These are phyloP conservation scores for Psilocybe cyanescens DNA, from an alignment of 768 basidiomycete genomes.

Conservation along the genomic window DNA sequence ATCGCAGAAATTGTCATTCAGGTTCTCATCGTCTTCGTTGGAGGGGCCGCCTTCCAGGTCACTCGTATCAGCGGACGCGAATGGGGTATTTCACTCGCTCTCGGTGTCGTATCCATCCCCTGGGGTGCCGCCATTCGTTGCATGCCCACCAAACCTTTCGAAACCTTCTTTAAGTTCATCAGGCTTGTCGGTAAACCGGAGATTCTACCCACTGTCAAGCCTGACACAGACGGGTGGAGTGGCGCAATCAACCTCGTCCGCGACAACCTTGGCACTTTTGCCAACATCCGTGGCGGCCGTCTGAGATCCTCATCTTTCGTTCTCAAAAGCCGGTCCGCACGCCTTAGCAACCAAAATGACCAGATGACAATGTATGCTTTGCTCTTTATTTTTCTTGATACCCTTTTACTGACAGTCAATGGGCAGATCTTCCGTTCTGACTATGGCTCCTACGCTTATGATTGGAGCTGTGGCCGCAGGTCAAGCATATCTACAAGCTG, in stretches of 20 bases:
- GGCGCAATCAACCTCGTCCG: conserved; percentile 81
- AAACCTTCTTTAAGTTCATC: conserved; percentile 49
- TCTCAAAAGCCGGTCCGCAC: conserved; percentile 73
- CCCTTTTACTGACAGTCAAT: conserved; percentile 9
- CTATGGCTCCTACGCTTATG: conserved; percentile 56
- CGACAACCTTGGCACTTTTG: conserved; percentile 85
- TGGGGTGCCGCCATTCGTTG: conserved; percentile 82
- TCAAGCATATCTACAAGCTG: conserved; percentile 65
- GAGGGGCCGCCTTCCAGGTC: conserved; percentile 91
- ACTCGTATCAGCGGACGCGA: conserved; percentile 76
- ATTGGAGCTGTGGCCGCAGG: conserved; percentile 59
- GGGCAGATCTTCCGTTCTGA: conserved; percentile 38
- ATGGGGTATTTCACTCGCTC: conserved; percentile 92
- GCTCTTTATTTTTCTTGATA: neutral
- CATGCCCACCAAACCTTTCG: conserved; percentile 81
- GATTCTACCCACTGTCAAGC: conserved; percentile 63
- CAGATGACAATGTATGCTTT: conserved; percentile 48
- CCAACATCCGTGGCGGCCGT: conserved; percentile 87
- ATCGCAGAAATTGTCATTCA: conserved; percentile 82
- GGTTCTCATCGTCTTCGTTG: conserved; percentile 87
- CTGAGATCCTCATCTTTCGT: conserved; percentile 86
- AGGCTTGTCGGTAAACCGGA: conserved; percentile 68
- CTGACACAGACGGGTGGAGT: conserved; percentile 72
- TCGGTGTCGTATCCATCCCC: conserved; percentile 88
- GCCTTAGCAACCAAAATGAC: conserved; percentile 48